Evolutionary conservation across 805 yeast species (phyloP).

Genomic region (Cyberlindnera amylophila): DNA sequence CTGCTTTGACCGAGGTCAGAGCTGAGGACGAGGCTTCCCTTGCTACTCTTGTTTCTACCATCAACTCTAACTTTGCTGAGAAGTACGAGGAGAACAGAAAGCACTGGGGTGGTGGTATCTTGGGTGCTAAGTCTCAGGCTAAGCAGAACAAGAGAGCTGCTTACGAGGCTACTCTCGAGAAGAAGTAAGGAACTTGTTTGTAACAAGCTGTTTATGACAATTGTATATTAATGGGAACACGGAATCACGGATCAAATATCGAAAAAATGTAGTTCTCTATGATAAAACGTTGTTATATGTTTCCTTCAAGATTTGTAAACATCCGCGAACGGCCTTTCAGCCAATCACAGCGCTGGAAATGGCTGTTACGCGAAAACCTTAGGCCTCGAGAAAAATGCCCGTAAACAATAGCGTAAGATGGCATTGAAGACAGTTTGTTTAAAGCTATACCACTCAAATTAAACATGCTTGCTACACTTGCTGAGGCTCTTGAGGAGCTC

Average conservation of each 20-base stretch:
- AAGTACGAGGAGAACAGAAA: slow-evolving; percentile 94
- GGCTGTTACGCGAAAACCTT: slow-evolving; percentile 18
- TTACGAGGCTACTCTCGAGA: slow-evolving; percentile 14
- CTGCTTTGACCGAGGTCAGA: slow-evolving; percentile 93
- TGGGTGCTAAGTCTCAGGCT: slow-evolving; percentile 92
- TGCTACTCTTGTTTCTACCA: slow-evolving; percentile 80
- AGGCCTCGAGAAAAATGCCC: slow-evolving; percentile 9
- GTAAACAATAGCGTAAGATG: slow-evolving; percentile 4
- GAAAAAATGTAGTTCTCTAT: not conserved
- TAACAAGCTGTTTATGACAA: too few species aligned
- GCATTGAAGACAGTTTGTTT: not conserved
- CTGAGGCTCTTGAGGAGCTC: slow-evolving; percentile 52
- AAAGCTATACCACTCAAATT: not conserved
- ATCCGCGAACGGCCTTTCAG: not conserved
- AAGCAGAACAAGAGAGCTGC: slow-evolving; percentile 45
- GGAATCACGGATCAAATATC: slow-evolving; percentile 1
- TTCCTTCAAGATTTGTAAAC: too few species aligned
- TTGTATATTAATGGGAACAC: slow-evolving; percentile 9
- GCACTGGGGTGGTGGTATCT: slow-evolving; percentile 99
- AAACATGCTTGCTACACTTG: slow-evolving; percentile 34
- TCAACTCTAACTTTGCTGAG: slow-evolving; percentile 89
- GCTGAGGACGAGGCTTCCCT: slow-evolving; percentile 94
- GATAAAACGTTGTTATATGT: too few species aligned
- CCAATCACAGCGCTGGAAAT: slow-evolving; percentile 23
- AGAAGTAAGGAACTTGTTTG: slow-evolving; percentile 10